Evolutionary conservation across 2,329 filamentous ascomycete genomes (phyloP).

Genomic region (Tothia fuscella): DNA sequence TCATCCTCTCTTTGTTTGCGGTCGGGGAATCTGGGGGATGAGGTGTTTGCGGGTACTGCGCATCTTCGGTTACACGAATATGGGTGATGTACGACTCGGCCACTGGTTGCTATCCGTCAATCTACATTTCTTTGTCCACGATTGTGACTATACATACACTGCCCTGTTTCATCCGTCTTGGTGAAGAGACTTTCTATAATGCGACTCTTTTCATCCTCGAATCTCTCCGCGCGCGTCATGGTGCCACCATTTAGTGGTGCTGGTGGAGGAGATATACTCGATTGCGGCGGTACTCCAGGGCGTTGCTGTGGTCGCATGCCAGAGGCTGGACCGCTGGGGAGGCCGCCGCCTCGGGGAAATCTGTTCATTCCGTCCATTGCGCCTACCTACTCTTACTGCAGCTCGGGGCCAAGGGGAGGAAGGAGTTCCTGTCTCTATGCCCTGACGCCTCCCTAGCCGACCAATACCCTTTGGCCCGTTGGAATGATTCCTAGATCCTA

Average conservation of each 20-base stretch:
- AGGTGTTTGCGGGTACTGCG: slow-evolving; percentile 67
- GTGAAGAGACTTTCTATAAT: slow-evolving; percentile 92
- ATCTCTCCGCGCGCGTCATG: slow-evolving; percentile 59
- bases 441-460: no score
- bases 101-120: slow-evolving; percentile 35
- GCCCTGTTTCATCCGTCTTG: slow-evolving; percentile 79
- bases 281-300: slow-evolving; percentile 13
- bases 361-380: slow-evolving; percentile 23
- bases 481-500: no score
- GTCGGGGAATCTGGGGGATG: slow-evolving; percentile 66
- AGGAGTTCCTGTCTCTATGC: no score
- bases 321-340: slow-evolving; percentile 8
- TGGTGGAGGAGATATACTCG: slow-evolving; percentile 14
- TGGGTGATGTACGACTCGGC: slow-evolving; percentile 97
- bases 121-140: slow-evolving; percentile 8
- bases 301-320: slow-evolving; percentile 4
- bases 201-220: slow-evolving; percentile 91
- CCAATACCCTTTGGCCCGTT: no score
- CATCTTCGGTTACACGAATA: slow-evolving; percentile 81
- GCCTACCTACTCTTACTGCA: no score
- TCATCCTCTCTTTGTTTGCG: slow-evolving; percentile 68
- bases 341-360: slow-evolving; percentile 3
- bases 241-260: slow-evolving; percentile 7
- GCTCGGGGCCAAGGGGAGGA: no score
- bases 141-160: slow-evolving; percentile 41